Base-by-base conservation (phyloP, 805 yeast species). In the Saturnispora gosingensis region DNA sequence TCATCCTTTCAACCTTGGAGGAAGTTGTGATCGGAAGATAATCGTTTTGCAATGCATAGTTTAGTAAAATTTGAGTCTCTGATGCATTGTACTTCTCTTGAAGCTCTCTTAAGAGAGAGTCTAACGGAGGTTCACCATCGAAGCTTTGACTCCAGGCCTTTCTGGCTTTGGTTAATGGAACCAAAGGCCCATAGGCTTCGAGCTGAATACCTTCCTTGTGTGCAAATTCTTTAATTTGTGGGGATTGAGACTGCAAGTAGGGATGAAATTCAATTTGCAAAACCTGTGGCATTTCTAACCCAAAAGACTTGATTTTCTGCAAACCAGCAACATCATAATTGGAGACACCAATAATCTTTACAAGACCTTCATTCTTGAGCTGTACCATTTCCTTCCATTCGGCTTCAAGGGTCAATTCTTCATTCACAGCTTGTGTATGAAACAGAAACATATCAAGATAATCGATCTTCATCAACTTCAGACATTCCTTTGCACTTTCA, bases 231-330 rank as follows among this genome's bases (percentile, higher is more conserved):
- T 65, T 54, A 30, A 76, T 70, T 3, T 79, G 83, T 1, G 79
- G 76, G 2, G 82, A 69, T 61, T 82, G 86, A 54, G 73, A 67
- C 58, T 81, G 86, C 57, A 81, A 71, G 60, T 78, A 77, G 0
- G 87, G 81, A 62, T 77, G 81, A 64, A 70, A 82, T 63, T 83
- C 88, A 54, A 83, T 76, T 65, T 83, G 88, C 61, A 81, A 75
- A 15, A 80, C 80, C 44, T 67, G 73, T 2, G 88, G 88, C 54
- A 68, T 67, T 42, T 72, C 58, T 50, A 67, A 64, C 18, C 72
- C 69, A 38, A 54, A 44, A 15, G 69, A 64, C 45, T 75, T 59
- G 15, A 82, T 59, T 44, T 63, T 59, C 54, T 79, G 65, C 51
- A 82, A 63, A 53, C 75, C 73, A 30, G 68, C 69, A 3, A 72